Percentiles rank a stretch among this genome's conserved stretches.
Conservation (phyloP, 257 asterid genomes). For the Capsicum rhomboideum region DNA sequence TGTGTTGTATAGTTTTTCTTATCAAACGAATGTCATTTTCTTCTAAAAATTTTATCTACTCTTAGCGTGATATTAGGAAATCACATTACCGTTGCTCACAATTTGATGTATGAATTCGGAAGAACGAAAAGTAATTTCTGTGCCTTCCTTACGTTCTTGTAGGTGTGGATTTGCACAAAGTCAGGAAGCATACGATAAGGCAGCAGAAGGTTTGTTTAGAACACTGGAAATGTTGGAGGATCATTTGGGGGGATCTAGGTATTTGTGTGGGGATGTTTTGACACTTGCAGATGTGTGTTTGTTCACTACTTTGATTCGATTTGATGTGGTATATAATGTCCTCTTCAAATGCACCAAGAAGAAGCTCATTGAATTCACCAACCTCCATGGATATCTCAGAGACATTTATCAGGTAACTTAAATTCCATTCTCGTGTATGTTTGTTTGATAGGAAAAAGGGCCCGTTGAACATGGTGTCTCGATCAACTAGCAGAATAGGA, state of each 20-base stretch:
- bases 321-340: conserved; percentile 76
- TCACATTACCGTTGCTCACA: not conserved
- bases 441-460: not conserved
- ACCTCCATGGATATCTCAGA: conserved; percentile 63
- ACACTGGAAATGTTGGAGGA: conserved; percentile 61
- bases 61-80: not conserved
- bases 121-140: not conserved
- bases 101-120: not conserved
- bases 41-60: not conserved
- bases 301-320: conserved; percentile 84
- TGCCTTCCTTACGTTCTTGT: not conserved
- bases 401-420: conserved; percentile 86
- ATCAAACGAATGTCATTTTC: not conserved
- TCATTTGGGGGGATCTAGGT: conserved; percentile 53
- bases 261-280: conserved; percentile 65
- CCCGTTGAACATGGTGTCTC: not conserved
- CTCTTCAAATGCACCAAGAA: conserved; percentile 93
- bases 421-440: not conserved
- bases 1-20: not conserved
- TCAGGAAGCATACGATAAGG: conserved; percentile 73
- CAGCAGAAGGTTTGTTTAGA: conserved; percentile 53
- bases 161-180: conserved; percentile 98
- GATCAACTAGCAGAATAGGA: not conserved
- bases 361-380: conserved; percentile 69
- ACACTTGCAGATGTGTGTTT: conserved; percentile 89